Evolutionary conservation across 345 rosid species (phyloP).

Genomic region (Melaleuca alternifolia): DNA sequence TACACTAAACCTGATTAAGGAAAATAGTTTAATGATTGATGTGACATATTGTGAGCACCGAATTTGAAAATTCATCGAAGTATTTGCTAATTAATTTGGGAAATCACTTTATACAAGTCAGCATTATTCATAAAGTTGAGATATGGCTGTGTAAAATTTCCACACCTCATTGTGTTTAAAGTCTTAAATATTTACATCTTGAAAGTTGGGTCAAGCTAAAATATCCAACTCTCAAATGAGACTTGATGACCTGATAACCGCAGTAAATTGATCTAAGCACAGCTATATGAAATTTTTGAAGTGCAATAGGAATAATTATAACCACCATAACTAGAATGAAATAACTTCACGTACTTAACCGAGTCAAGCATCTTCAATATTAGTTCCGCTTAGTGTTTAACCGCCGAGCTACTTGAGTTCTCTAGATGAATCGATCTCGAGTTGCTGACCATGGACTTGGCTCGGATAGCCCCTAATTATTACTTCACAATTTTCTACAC

Average conservation of each 20-base stretch:
- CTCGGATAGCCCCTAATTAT: not conserved
- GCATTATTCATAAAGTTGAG: not conserved
- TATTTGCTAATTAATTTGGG: not conserved
- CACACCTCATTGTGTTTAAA: not conserved
- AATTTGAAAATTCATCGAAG: not conserved
- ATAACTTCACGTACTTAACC: not conserved
- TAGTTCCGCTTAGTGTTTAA: not conserved
- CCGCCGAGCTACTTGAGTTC: not conserved
- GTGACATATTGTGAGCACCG: not conserved
- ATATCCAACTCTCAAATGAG: not conserved
- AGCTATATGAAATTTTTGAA: not conserved
- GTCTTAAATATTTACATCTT: not conserved
- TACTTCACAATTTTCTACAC: not conserved
- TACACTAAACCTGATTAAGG: not conserved
- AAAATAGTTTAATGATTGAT: not conserved
- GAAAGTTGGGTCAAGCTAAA: not conserved
- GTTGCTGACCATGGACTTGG: not conserved
- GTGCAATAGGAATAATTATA: not conserved
- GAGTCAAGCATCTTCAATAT: not conserved
- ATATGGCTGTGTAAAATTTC: not conserved
- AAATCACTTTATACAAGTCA: not conserved
- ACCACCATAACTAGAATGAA: not conserved
- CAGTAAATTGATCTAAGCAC: not conserved
- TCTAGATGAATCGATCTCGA: not conserved
- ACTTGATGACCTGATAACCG: not conserved